phyloP scores from a whole-genome alignment of 2,329 filamentous ascomycete genomes.

The Pyrenophora graminea region DNA sequence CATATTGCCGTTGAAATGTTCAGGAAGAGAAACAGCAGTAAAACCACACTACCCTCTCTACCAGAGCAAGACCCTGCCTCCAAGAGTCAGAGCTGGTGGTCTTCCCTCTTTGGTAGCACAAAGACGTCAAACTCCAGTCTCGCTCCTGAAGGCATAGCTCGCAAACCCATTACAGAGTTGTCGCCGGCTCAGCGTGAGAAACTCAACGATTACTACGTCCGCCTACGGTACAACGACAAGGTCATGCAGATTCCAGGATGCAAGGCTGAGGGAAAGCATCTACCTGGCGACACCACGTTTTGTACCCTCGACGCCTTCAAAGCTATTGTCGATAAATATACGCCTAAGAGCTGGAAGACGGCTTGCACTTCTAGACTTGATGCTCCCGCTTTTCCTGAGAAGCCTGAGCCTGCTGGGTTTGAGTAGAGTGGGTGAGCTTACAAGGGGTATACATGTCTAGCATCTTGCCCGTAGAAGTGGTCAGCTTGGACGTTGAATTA shows the following conservation, averaged over 20 bases:
- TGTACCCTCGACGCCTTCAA: slow-evolving; percentile 96
- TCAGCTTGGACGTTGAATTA: no score
- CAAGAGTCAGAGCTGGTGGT: slow-evolving; percentile 43
- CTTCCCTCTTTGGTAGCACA: slow-evolving; percentile 40
- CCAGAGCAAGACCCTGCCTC: slow-evolving; percentile 8
- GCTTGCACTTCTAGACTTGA: slow-evolving; percentile 65
- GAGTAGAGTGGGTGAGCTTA: not conserved
- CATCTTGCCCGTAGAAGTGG: no score
- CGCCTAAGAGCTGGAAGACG: slow-evolving; percentile 75
- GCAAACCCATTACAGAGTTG: slow-evolving; percentile 63
- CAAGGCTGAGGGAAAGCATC: slow-evolving; percentile 73
- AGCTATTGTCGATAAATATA: slow-evolving; percentile 85
- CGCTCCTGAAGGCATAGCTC: slow-evolving; percentile 57
- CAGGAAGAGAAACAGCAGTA: slow-evolving; percentile 52
- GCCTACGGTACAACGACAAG: slow-evolving; percentile 87
- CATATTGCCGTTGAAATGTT: slow-evolving; percentile 93
- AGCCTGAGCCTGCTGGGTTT: slow-evolving; percentile 43
- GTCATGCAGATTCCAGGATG: slow-evolving; percentile 84
- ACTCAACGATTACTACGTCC: slow-evolving; percentile 80
- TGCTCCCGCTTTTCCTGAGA: slow-evolving; percentile 55
- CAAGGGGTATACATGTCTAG: no score
- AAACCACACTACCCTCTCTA: not conserved
- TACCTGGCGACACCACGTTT: slow-evolving; percentile 83
- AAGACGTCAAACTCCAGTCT: slow-evolving; percentile 12
- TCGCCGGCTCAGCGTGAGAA: slow-evolving; percentile 60